Base-by-base conservation (phyloP, 345 rosid species). In the Microthlaspi erraticum region DNA sequence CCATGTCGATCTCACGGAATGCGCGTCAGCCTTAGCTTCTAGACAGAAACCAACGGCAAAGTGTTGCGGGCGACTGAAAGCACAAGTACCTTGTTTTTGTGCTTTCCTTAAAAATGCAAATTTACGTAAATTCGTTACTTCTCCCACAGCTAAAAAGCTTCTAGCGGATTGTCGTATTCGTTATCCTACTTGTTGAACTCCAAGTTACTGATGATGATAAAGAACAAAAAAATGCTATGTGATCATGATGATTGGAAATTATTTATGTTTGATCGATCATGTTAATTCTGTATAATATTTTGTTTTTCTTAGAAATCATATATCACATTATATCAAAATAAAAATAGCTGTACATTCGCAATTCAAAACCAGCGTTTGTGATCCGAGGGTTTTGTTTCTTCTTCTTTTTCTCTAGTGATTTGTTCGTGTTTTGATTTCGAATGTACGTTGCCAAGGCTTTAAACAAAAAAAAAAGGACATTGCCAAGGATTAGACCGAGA, bases 31-130 rank as follows among this genome's bases (percentile, higher is more conserved):
- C 0, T 31, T 62, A 45, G 7, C 26, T 14, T 1, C 1, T 0
- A 42, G 54, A 45, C 16, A 5, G 7, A 32, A 45, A 17, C 67
- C 42, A 31, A 2, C 67, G 7, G 1, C 5, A 8, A 0, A 32
- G 8, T 62, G 67, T 17, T 62, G 67, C 13, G 67, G 1, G 2
- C 14, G 31, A 26, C n/a, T 62, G 2, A 44, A 4, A 62, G 41
- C 53, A 62, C 66, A 62, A n/a, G n/a, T n/a, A 44, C 2, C 66
- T 44, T 62, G 66, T 16, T 62, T 10, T 31, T 62, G 66, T 62
- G 66, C 31, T 44, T 62, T 62, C 17, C 10, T 62, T 1, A 29
- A 31, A 11, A 62, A 16, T 5, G 41, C 53, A 10, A 2, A 10
- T 62, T 44, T 44, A 9, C 3, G 2, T 8, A 2, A 3, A 13